Percentiles rank a stretch among this genome's conserved stretches.
Evolutionary conservation across 2,329 filamentous ascomycete species (phyloP).

Genomic region (Acrocalymma vagum): DNA sequence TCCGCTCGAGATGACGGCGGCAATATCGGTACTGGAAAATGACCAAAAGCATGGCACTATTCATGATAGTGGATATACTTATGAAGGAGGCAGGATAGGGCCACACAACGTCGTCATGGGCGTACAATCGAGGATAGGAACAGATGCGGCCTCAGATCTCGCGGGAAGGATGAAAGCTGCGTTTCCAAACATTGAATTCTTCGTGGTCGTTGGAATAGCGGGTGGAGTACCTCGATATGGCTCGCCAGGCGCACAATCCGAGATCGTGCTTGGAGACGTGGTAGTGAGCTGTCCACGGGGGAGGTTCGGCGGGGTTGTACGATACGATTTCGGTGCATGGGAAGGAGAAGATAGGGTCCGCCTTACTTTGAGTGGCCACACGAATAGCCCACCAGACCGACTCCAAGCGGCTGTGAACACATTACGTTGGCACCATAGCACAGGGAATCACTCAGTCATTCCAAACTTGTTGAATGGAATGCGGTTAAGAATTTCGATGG

Average conservation of each 20-base stretch:
- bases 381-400: conserved; percentile 15
- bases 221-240: conserved; percentile 26
- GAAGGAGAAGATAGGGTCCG: conserved; percentile 13
- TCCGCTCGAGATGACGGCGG: conserved; percentile 38
- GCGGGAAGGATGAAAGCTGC: conserved; percentile 18
- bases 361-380: conserved; percentile 15
- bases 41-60: conserved; percentile 21
- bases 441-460: conserved; percentile 12
- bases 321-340: conserved; percentile 28
- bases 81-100: conserved; percentile 16
- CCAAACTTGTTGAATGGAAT: conserved; percentile 12
- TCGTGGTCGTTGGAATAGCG: conserved; percentile 26
- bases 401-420: conserved; percentile 18
- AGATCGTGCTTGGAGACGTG: conserved; percentile 31
- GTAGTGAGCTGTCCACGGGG: conserved; percentile 24
- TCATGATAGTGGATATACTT: conserved; percentile 4
- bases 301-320: conserved; percentile 25
- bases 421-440: conserved; percentile 9
- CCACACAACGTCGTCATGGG: conserved; percentile 20
- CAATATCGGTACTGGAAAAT: conserved; percentile 37
- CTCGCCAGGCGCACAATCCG: conserved; percentile 12
- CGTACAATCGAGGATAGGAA: conserved; percentile 11
- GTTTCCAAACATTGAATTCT: conserved; percentile 21
- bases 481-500: conserved; percentile 18
- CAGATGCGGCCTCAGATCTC: conserved; percentile 6